phyloP scores from a whole-genome alignment of 1,284 basidiomycete genomes.

The Trichosporon sp. region DNA sequence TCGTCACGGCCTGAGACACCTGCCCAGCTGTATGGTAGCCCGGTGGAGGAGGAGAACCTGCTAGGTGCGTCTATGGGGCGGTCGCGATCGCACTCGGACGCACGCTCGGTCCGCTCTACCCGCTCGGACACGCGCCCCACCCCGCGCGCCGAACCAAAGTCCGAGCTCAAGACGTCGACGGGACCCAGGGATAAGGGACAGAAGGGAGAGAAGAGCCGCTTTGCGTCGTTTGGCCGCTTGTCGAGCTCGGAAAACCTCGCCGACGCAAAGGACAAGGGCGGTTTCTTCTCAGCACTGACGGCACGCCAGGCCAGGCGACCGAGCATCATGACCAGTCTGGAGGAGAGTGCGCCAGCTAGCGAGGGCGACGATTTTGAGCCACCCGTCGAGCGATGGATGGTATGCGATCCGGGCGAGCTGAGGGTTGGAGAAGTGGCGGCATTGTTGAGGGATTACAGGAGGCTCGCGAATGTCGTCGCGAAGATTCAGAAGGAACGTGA shows the following conservation, averaged over 20 bases:
- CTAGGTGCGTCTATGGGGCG: constrained; percentile 5
- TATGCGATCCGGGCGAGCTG: constrained; percentile 50
- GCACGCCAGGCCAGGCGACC: neutral
- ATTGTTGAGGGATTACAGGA: constrained; percentile 67
- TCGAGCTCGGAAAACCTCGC: neutral
- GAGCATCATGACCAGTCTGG: constrained; percentile 21
- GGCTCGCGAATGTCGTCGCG: constrained; percentile 42
- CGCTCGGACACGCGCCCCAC: neutral
- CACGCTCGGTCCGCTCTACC: constrained; percentile 22
- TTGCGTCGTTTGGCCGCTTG: neutral
- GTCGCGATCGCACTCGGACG: constrained; percentile 29
- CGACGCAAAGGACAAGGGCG: neutral
- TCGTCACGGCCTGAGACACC: constrained; percentile 29
- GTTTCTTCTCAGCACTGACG: neutral
- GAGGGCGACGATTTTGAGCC: constrained; percentile 10
- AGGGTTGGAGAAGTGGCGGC: constrained; percentile 72
- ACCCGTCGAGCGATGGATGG: neutral
- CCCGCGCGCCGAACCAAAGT: neutral
- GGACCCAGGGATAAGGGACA: neutral
- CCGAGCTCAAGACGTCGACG: neutral
- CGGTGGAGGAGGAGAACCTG: constrained; percentile 42
- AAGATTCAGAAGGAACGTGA: constrained; percentile 8
- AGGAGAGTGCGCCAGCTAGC: constrained; percentile 36
- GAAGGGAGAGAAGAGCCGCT: neutral
- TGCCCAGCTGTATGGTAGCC: constrained; percentile 28